phyloP scores from a whole-genome alignment of 352 stramenopile genomes.

The Pythium utonaiense region DNA sequence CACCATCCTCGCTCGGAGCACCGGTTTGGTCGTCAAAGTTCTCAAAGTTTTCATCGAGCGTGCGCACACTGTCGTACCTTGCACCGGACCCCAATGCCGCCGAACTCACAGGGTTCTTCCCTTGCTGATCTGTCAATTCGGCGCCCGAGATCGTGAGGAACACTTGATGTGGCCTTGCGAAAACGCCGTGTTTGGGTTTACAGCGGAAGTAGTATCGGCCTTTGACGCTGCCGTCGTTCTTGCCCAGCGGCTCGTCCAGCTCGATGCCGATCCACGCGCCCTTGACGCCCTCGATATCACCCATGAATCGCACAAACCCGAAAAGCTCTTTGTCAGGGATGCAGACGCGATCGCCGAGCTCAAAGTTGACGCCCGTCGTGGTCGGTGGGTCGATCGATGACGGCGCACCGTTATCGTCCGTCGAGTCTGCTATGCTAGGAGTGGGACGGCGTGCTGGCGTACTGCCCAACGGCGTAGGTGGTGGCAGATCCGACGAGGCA shows the following conservation, averaged over 20 bases:
- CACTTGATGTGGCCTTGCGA: constrained; percentile 72
- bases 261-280: constrained; percentile 72
- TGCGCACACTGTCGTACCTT: constrained; percentile 5
- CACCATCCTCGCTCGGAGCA: constrained; percentile 27
- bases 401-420: constrained; percentile 37
- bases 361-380: constrained; percentile 33
- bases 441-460: background rate
- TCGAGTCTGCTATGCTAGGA: constrained; percentile 21
- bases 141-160: constrained; percentile 59
- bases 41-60: constrained; percentile 14
- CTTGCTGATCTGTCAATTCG: constrained; percentile 50
- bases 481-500: constrained; percentile 1
- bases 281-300: constrained; percentile 59
- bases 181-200: constrained; percentile 51
- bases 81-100: background rate
- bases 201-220: constrained; percentile 66
- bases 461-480: background rate
- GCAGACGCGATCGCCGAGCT: constrained; percentile 73
- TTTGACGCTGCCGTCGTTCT: constrained; percentile 59
- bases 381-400: constrained; percentile 4
- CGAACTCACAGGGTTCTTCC: constrained; percentile 22
- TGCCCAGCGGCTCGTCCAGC: constrained; percentile 72
- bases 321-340: constrained; percentile 86
- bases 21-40: constrained; percentile 13
- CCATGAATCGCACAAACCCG: constrained; percentile 72